phyloP scores from a whole-genome alignment of 371 early-diverging fungal genomes.

The Mucor plumbeus region DNA sequence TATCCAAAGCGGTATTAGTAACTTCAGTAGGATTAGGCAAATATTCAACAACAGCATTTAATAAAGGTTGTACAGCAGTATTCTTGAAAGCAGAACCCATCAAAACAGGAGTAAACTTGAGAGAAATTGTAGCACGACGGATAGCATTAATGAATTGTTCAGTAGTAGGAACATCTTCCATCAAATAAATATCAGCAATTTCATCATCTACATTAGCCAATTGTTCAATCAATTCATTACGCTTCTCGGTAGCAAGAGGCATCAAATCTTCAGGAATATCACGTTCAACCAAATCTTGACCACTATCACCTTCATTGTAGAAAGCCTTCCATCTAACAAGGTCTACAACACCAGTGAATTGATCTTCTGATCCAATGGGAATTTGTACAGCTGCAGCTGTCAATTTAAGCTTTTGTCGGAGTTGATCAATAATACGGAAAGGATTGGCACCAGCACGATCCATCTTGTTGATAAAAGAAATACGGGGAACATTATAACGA shows the following conservation, averaged over 20 bases:
- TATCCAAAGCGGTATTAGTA: constrained; percentile 76
- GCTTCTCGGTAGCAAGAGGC: constrained; percentile 74
- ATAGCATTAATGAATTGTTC: constrained; percentile 76
- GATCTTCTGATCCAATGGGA: constrained; percentile 92
- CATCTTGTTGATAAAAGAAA: constrained; percentile 92
- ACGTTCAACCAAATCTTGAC: constrained; percentile 71
- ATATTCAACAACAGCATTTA: constrained; percentile 84
- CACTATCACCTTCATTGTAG: constrained; percentile 89
- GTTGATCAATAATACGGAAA: constrained; percentile 88
- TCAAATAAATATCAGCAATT: constrained; percentile 83
- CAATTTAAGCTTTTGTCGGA: constrained; percentile 87
- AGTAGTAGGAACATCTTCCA: constrained; percentile 75
- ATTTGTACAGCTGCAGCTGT: constrained; percentile 93
- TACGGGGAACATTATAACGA: constrained; percentile 87
- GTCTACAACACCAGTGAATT: constrained; percentile 94
- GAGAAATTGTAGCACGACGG: constrained; percentile 79
- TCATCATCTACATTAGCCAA: constrained; percentile 89
- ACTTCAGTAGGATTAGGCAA: constrained; percentile 84
- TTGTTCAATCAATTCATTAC: constrained; percentile 80
- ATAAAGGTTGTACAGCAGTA: constrained; percentile 89
- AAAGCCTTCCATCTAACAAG: constrained; percentile 85
- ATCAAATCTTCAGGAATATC: constrained; percentile 83
- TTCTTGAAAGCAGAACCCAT: constrained; percentile 94
- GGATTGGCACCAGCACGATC: constrained; percentile 96
- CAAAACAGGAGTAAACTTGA: constrained; percentile 84